Percentiles rank a stretch among this genome's conserved stretches.
Conservation (phyloP, 805 yeast species). For the Nakazawaea laoshanensis region DNA sequence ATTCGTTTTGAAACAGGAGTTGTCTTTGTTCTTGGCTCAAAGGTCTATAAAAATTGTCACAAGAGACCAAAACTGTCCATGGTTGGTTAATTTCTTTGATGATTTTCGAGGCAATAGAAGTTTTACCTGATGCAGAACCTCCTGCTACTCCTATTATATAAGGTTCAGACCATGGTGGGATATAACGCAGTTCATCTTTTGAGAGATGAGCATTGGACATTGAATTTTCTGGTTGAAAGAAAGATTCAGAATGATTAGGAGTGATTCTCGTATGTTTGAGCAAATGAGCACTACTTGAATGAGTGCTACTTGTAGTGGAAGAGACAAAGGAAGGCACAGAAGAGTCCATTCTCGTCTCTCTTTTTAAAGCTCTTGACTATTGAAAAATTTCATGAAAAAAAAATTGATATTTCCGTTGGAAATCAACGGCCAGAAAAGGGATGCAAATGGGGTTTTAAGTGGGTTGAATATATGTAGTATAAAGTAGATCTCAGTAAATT, state of each 20-base stretch:
- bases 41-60: slow-evolving; percentile 88
- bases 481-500: too few species aligned
- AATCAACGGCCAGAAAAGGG: too few species aligned
- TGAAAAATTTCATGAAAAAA: too few species aligned
- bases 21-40: slow-evolving; percentile 51
- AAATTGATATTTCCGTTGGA: too few species aligned
- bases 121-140: slow-evolving; percentile 85
- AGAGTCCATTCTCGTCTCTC: too few species aligned
- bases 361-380: too few species aligned
- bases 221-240: slow-evolving; percentile 1
- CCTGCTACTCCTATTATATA: slow-evolving; percentile 87
- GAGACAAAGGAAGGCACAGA: too few species aligned
- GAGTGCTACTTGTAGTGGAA: too few species aligned
- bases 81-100: slow-evolving; percentile 77
- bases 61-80: slow-evolving; percentile 84
- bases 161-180: slow-evolving; percentile 87
- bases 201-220: not conserved
- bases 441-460: too few species aligned
- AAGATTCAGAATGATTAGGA: slow-evolving; percentile 10
- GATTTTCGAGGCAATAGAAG: slow-evolving; percentile 80
- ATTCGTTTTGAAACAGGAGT: slow-evolving; percentile 59
- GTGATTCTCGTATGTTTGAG: slow-evolving; percentile 9
- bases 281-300: too few species aligned
- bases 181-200: slow-evolving; percentile 25
- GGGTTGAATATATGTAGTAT: too few species aligned